Evolutionary conservation across 192 early-diverging fungal species (phyloP), one percentile per base, ranked within the genome.

Genomic region (Nowakowskiella sp.): DNA sequence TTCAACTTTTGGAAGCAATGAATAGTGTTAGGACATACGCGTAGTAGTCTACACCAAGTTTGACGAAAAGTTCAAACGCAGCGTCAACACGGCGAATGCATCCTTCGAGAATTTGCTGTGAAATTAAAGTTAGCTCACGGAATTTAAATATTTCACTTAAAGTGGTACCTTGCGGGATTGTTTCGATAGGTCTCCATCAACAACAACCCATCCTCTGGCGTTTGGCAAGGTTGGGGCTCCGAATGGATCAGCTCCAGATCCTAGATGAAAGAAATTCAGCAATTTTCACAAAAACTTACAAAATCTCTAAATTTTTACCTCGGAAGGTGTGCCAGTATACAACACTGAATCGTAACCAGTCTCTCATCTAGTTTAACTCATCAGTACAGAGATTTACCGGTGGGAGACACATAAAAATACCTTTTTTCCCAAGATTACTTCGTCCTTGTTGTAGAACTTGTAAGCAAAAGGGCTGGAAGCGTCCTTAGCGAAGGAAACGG

Each of bases 21-120:
- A n/a, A n/a, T n/a, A n/a, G n/a, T n/a, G n/a, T n/a, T n/a, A n/a
- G n/a, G n/a, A n/a, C n/a, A n/a, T n/a, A n/a, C n/a, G 61, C 48
- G 67, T 65, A 65, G 47, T 57, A 69, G 33, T 61, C 31, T n/a
- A 71, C 60, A 16, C 64, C 64, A 16, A 65, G 51, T 49, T 65
- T 65, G 19, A 10, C 10, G 28, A 68, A 60, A 31, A 65, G 39
- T 30, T 65, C 64, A 30, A 65, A 65, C 8, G 65, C 64, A 43
- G 64, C 64, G 31, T 65, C 65, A 4, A 65, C 65, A 22, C 67
- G 51, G 19, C 22, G 47, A 28, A 33, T 47, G 50, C 57, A 58
- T 22, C 23, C 31, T 1, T 2, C 57, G 6, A n/a, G n/a, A n/a
- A n/a, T n/a, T n/a, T n/a, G n/a, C n/a, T n/a, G n/a, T n/a, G n/a